phyloP scores from a whole-genome alignment of 2,329 filamentous ascomycete genomes.

The Aureobasidium namibiae region DNA sequence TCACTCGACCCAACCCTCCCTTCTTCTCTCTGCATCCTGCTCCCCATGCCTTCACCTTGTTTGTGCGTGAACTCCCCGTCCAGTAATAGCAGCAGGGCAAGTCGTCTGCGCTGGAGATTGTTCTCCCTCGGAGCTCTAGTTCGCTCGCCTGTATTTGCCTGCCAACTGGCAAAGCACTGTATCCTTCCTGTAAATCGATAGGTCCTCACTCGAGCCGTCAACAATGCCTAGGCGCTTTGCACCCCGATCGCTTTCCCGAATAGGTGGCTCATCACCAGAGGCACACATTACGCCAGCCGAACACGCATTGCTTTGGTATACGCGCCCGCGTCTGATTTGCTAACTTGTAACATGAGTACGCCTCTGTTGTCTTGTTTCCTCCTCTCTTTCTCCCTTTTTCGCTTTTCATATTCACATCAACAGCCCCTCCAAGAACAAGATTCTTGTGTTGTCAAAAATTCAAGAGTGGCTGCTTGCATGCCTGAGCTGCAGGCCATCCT shows the following conservation, averaged over 20 bases:
- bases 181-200: slow-evolving; percentile 2
- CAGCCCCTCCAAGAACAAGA: neutral
- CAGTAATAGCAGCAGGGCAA: neutral
- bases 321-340: slow-evolving; percentile 9
- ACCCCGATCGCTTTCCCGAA: slow-evolving; percentile 7
- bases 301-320: slow-evolving; percentile 12
- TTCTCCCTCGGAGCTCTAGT: neutral
- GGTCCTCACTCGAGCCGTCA: slow-evolving; percentile 1
- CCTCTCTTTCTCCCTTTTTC: slow-evolving; percentile 1
- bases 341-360: neutral
- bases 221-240: slow-evolving; percentile 11
- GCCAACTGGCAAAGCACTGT: neutral
- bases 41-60: slow-evolving; percentile 2
- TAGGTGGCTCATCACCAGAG: slow-evolving; percentile 9
- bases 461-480: slow-evolving; percentile 10
- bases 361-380: neutral
- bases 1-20: slow-evolving; percentile 2
- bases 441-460: neutral
- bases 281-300: slow-evolving; percentile 9
- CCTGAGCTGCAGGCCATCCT: slow-evolving; percentile 9
- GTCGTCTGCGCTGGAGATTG: neutral
- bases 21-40: slow-evolving; percentile 9
- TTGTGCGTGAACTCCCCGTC: neutral
- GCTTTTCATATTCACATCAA: neutral
- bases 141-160: neutral